Base-by-base conservation (phyloP, 768 basidiomycete genomes). In the Lentinula sp. region DNA sequence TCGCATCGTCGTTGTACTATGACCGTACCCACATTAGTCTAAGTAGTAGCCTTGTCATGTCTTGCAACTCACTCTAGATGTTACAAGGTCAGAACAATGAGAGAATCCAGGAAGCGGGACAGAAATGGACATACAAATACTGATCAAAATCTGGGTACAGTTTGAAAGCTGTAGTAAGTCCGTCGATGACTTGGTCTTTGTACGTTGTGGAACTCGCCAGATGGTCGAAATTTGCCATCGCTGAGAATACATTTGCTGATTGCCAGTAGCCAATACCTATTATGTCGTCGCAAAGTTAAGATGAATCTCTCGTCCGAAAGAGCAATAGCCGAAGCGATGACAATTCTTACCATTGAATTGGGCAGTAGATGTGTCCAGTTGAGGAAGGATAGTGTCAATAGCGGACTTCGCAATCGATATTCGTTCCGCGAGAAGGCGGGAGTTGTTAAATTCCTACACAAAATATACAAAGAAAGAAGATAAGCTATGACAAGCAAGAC, bases 251-350 rank as follows among this genome's bases (percentile, higher is more conserved):
- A 55, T 83, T 84, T 1, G 73, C 83, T 23, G 79, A 71, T 64
- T 83, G 80, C 82, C 83, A 83, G 61, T 75, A 83, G 42, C 79
- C 75, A 43, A 84, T 76, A 5, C 77, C 82, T 81, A 35, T 23
- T 18, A 21, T 40, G 48, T 50, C 16, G 7, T 6, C 37, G 16
- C 54, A 5, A 5, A 42, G 52, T 50, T 50, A n/a, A 21, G 18
- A 6, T 45, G 35, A 35, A 28, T 28, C 56, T 18, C 16, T 16
- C 18, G 62, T 31, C 8, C 2, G 31, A 31, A 42, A 42, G 28
- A 28, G 28, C 28, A 42, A 42, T 42, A 13, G 11, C 11, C 10
- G 40, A 13, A 16, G 1, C 11, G 16, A 28, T 28, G 40, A 16
- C 5, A 42, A 11, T 10, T 63, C 73, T 37, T 51, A 74, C 80